Percentiles rank a stretch among this genome's conserved stretches.
Evolutionary conservation across 192 early-diverging fungal species (phyloP).

Genomic region (Coemansia sp.): DNA sequence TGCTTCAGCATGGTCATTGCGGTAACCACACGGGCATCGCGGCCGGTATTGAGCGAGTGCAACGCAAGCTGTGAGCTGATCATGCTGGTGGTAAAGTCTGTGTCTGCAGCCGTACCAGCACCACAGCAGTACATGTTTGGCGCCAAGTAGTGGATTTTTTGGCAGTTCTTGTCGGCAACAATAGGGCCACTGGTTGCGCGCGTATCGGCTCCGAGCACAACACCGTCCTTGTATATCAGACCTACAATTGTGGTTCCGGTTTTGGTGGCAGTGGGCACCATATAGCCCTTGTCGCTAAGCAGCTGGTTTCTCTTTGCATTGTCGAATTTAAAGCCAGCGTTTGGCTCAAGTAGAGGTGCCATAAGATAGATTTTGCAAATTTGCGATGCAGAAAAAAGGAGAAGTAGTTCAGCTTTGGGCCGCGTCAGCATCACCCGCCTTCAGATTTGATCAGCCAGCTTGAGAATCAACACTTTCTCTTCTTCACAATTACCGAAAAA

Average conservation of each 20-base stretch:
- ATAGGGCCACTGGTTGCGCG: slow-evolving; percentile 93
- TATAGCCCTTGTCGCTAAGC: slow-evolving; percentile 73
- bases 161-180: slow-evolving; percentile 98
- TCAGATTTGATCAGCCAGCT: slow-evolving; percentile 19
- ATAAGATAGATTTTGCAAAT: slow-evolving; percentile 11
- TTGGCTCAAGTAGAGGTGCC: slow-evolving; percentile 26
- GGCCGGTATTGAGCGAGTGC: slow-evolving; percentile 85
- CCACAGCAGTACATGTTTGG: slow-evolving; percentile 99
- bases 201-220: slow-evolving; percentile 95
- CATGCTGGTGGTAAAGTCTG: slow-evolving; percentile 89
- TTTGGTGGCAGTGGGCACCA: slow-evolving; percentile 79
- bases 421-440: slow-evolving; percentile 12
- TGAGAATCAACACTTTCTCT: background rate
- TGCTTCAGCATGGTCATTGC: slow-evolving; percentile 98
- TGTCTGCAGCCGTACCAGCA: slow-evolving; percentile 99
- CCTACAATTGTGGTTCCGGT: slow-evolving; percentile 99
- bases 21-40: slow-evolving; percentile 83
- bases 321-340: slow-evolving; percentile 51
- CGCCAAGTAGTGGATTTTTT: slow-evolving; percentile 97
- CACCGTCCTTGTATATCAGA: slow-evolving; percentile 89
- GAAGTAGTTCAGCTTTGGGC: background rate
- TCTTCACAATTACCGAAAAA: slow-evolving; percentile 3
- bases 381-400: background rate
- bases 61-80: slow-evolving; percentile 93
- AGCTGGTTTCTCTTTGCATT: slow-evolving; percentile 68